A percentile compares a stretch with the other conserved stretches of the same genome.
Evolutionary conservation across 352 stramenopile species (phyloP).

Genomic region (Phytophthora crassamura): DNA sequence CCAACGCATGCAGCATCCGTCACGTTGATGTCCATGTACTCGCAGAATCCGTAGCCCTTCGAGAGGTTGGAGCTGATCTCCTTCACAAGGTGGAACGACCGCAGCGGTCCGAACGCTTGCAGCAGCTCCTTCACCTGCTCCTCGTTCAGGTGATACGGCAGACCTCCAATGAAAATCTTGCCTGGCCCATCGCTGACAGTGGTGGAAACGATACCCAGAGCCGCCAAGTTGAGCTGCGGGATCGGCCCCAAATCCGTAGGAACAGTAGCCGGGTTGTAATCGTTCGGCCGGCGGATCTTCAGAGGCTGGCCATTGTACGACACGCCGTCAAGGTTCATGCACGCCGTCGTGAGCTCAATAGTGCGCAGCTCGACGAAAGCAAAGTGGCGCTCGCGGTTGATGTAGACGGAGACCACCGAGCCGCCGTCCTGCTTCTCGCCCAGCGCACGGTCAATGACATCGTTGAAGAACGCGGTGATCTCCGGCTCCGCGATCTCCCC

Average conservation of each 20-base stretch:
- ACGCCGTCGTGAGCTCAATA: slow-evolving; percentile 96
- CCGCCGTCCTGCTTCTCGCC: slow-evolving; percentile 78
- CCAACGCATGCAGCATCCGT: slow-evolving; percentile 94
- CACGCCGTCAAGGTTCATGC: slow-evolving; percentile 96
- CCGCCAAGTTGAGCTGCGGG: slow-evolving; percentile 88
- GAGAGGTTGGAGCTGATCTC: slow-evolving; percentile 90
- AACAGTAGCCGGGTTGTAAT: slow-evolving; percentile 95
- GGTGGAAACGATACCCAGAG: slow-evolving; percentile 95
- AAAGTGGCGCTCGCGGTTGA: slow-evolving; percentile 97
- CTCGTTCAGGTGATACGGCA: slow-evolving; percentile 97
- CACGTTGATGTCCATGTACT: slow-evolving; percentile 93
- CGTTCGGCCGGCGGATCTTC: slow-evolving; percentile 97
- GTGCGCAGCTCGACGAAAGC: slow-evolving; percentile 98
- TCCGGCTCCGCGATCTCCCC: slow-evolving; percentile 85
- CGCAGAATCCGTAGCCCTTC: slow-evolving; percentile 99
- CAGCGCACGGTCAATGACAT: slow-evolving; percentile 89
- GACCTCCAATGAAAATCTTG: slow-evolving; percentile 98
- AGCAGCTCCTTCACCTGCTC: slow-evolving; percentile 95
- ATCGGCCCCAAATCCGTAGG: slow-evolving; percentile 89
- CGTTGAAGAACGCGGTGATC: slow-evolving; percentile 93
- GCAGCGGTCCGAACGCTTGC: slow-evolving; percentile 93
- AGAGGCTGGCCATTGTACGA: slow-evolving; percentile 94
- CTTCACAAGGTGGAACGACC: slow-evolving; percentile 98
- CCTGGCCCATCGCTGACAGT: slow-evolving; percentile 97
- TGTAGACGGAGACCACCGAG: slow-evolving; percentile 92